These are phyloP conservation scores for Raphanus hybrid DNA, from an alignment of 441 rosid species.

Conservation along the genomic window DNA sequence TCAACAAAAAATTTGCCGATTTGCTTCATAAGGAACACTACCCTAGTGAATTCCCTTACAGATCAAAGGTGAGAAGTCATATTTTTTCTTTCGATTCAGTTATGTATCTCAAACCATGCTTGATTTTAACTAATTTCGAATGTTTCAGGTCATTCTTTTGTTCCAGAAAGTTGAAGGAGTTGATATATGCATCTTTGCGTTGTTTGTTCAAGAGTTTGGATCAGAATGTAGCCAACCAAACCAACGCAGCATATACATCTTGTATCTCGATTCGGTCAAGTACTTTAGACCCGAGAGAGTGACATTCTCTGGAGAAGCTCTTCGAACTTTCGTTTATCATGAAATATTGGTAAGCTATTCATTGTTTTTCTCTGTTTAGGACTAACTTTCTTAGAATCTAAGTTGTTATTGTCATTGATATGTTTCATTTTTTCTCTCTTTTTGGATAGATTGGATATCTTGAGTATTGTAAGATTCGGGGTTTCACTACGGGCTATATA, in stretches of 20 bases:
- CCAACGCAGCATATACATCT: slow-evolving; percentile 66
- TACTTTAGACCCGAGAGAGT: slow-evolving; percentile 65
- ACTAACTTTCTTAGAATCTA: neutral
- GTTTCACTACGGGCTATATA: slow-evolving; percentile 70
- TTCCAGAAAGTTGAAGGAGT: slow-evolving; percentile 76
- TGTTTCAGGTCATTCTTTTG: slow-evolving; percentile 64
- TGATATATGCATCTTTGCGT: slow-evolving; percentile 67
- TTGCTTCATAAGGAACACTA: slow-evolving; percentile 49
- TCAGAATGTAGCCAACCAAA: slow-evolving; percentile 74
- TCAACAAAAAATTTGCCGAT: slow-evolving; percentile 54
- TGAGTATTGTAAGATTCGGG: slow-evolving; percentile 76
- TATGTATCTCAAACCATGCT: slow-evolving; percentile 2
- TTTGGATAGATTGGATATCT: slow-evolving; percentile 71
- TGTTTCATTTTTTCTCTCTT: slow-evolving; percentile 15
- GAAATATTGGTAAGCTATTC: slow-evolving; percentile 61
- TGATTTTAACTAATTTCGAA: neutral
- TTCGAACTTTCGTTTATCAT: slow-evolving; percentile 76
- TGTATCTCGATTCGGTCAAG: slow-evolving; percentile 76
- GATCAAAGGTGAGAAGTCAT: slow-evolving; percentile 63
- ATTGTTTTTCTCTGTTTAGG: neutral
- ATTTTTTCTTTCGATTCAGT: neutral
- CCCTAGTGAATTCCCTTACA: slow-evolving; percentile 67
- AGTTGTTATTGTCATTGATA: neutral
- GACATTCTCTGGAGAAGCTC: slow-evolving; percentile 65
- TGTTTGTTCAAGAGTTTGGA: slow-evolving; percentile 79